phyloP scores from a whole-genome alignment of 768 basidiomycete species.

The Hebeloma cylindrosporum region DNA sequence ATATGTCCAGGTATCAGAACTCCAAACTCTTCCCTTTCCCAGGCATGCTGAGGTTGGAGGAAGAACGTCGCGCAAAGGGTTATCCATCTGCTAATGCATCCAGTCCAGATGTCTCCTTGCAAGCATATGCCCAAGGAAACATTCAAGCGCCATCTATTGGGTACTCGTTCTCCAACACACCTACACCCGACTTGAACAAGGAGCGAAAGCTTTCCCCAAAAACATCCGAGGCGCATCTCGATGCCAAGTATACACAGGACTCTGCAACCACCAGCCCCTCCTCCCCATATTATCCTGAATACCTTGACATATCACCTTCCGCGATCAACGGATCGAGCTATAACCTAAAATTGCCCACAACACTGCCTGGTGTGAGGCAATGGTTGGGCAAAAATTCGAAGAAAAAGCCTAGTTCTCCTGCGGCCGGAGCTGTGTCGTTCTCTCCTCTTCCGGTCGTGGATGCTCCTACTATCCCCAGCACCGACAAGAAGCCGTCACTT shows the following conservation, averaged over 20 bases:
- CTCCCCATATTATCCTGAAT: constrained; percentile 50
- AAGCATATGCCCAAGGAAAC: constrained; percentile 49
- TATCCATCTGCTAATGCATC: constrained; percentile 42
- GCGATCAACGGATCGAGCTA: constrained; percentile 37
- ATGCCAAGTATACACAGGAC: constrained; percentile 51
- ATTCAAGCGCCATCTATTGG: constrained; percentile 42
- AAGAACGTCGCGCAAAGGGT: constrained; percentile 61
- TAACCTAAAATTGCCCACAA: constrained; percentile 62
- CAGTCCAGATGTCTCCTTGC: constrained; percentile 42
- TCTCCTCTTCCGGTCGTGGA: constrained; percentile 27
- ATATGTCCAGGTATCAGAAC: constrained; percentile 71
- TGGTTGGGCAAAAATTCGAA: constrained; percentile 71
- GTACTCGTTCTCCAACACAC: constrained; percentile 50
- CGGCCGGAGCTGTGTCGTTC: constrained; percentile 23
- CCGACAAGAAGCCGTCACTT: constrained; percentile 63
- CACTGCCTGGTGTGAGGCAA: constrained; percentile 74
- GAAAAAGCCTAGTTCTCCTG: constrained; percentile 48
- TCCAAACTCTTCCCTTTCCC: constrained; percentile 90
- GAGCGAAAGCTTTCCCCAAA: constrained; percentile 70
- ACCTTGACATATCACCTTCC: constrained; percentile 42
- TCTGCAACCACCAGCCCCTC: constrained; percentile 42
- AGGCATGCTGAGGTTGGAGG: constrained; percentile 77
- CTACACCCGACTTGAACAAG: constrained; percentile 48
- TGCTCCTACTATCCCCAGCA: constrained; percentile 34
- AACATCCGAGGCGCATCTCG: constrained; percentile 65